phyloP scores from a whole-genome alignment of 176 grass and related monocot species.

The Saccharum spontaneum region DNA sequence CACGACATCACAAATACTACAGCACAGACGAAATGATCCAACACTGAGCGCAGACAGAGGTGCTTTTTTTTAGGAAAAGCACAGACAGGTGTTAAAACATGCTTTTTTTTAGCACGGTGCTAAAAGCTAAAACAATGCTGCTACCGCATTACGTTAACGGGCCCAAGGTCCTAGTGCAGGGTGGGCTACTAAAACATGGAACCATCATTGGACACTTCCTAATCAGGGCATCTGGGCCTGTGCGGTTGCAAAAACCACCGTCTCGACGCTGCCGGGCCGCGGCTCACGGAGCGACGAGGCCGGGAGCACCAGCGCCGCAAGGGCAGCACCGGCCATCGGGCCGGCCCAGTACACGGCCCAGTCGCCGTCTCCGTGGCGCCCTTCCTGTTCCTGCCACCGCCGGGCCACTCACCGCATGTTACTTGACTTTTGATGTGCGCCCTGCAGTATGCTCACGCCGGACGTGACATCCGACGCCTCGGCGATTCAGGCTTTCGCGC shows the following conservation, averaged over 20 bases:
- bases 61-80: too few relatives aligned
- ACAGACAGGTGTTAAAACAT: background rate
- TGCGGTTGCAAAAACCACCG: background rate
- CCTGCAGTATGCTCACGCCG: too few relatives aligned
- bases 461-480: too few relatives aligned
- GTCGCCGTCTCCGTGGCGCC: background rate
- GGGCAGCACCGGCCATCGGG: slow-evolving; percentile 36
- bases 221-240: background rate
- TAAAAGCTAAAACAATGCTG: too few relatives aligned
- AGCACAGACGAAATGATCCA: background rate
- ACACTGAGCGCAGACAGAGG: background rate
- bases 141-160: background rate
- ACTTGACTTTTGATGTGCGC: too few relatives aligned
- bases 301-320: slow-evolving; percentile 22
- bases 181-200: background rate
- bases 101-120: too few relatives aligned
- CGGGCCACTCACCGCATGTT: too few relatives aligned
- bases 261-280: background rate
- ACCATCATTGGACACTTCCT: background rate
- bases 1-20: too few relatives aligned
- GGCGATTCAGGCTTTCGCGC: too few relatives aligned
- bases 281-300: background rate
- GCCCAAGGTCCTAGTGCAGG: background rate
- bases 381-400: too few relatives aligned
- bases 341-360: slow-evolving; percentile 52